Percentiles rank a stretch among this genome's conserved stretches.
Evolutionary conservation across 805 yeast genomes (phyloP).

Genomic region (Pichia heedii): DNA sequence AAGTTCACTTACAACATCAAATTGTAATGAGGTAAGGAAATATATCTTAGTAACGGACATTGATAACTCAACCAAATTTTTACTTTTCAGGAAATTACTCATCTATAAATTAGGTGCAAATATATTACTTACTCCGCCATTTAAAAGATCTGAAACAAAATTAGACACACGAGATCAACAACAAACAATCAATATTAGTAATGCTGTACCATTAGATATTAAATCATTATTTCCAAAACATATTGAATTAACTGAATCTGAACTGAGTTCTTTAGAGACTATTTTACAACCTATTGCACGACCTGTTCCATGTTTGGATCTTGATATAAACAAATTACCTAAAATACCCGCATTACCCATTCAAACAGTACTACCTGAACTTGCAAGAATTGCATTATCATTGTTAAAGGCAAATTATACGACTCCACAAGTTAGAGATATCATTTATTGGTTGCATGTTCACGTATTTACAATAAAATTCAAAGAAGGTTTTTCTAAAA

Average conservation of each 20-base stretch:
- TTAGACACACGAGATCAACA: neutral
- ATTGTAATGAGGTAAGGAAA: conserved; percentile 26
- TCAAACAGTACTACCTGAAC: conserved; percentile 1
- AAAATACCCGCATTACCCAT: conserved; percentile 7
- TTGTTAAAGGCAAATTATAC: conserved; percentile 1
- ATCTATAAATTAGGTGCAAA: conserved; percentile 5
- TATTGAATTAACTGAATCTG: neutral
- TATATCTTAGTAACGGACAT: conserved; percentile 25
- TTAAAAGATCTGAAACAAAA: neutral
- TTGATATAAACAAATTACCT: conserved; percentile 4
- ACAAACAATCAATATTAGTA: neutral
- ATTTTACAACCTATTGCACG: conserved; percentile 3
- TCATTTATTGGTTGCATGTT: conserved; percentile 19
- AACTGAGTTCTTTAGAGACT: neutral
- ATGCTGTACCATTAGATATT: neutral
- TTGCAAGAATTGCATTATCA: neutral
- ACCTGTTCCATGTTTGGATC: conserved; percentile 1
- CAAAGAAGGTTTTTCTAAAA: conserved; percentile 16
- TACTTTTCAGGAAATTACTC: conserved; percentile 15
- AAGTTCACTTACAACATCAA: conserved; percentile 21
- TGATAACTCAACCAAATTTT: conserved; percentile 14
- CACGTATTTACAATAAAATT: conserved; percentile 17
- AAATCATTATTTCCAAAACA: neutral
- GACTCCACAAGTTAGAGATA: conserved; percentile 5
- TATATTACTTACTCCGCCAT: conserved; percentile 3